These are phyloP conservation scores for Arthrocladium fulminans DNA, from an alignment of 2,329 filamentous ascomycete species.

Conservation along the genomic window DNA sequence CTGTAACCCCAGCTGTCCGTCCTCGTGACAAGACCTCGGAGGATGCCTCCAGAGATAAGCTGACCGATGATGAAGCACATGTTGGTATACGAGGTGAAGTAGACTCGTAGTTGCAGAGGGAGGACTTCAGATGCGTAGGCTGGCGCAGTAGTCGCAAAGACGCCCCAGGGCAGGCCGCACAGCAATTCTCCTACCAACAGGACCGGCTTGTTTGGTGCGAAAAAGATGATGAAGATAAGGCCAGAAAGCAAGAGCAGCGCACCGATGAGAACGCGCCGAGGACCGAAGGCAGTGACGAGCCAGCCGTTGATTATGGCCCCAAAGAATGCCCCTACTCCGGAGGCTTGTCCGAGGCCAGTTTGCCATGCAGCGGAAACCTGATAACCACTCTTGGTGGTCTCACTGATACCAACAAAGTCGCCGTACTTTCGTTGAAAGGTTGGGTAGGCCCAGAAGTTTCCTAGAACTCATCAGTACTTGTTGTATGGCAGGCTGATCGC, in stretches of 20 bases:
- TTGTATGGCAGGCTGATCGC: too few relatives aligned
- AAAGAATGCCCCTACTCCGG: constrained; percentile 45
- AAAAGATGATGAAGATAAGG: constrained; percentile 46
- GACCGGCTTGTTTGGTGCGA: constrained; percentile 38
- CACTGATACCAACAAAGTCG: constrained; percentile 9
- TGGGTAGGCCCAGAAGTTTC: too few relatives aligned
- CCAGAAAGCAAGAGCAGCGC: constrained; percentile 38
- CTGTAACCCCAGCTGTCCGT: constrained; percentile 12
- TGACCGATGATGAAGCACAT: constrained; percentile 56
- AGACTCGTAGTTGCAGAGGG: constrained; percentile 48
- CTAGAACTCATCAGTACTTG: too few relatives aligned
- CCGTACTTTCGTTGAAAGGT: constrained; percentile 14
- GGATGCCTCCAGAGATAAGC: constrained; percentile 36
- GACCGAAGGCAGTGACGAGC: constrained; percentile 38
- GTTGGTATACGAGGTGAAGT: constrained; percentile 52
- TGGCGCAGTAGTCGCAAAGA: constrained; percentile 31
- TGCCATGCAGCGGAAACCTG: constrained; percentile 16
- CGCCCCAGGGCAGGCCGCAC: constrained; percentile 31
- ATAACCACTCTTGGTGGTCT: constrained; percentile 12
- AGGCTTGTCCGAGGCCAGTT: constrained; percentile 13
- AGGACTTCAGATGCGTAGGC: constrained; percentile 62
- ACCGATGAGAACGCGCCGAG: constrained; percentile 42
- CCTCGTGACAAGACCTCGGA: constrained; percentile 11
- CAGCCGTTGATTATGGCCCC: constrained; percentile 45
- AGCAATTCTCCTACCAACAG: constrained; percentile 43